phyloP scores from a whole-genome alignment of 768 basidiomycete species.

The Naganishia kalamii region DNA sequence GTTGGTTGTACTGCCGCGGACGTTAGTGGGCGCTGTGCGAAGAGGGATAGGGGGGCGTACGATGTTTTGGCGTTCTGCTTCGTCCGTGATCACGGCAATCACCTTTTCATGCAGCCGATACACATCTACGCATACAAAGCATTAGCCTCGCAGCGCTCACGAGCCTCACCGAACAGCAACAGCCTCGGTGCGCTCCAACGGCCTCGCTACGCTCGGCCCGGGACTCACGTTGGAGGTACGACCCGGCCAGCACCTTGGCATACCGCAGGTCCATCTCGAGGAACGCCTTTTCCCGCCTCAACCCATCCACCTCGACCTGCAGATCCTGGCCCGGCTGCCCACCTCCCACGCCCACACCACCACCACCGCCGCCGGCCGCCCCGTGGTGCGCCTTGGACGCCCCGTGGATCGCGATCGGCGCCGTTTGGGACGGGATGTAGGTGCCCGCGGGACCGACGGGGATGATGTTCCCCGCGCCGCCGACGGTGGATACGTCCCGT shows the following conservation, averaged over 20 bases:
- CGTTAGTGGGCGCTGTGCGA: neutral
- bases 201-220: no score
- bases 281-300: constrained; percentile 15
- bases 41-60: neutral
- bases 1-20: constrained; percentile 13
- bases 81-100: constrained; percentile 11
- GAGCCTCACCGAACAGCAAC: no score
- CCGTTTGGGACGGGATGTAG: neutral
- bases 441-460: neutral
- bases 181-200: no score
- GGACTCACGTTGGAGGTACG: constrained; percentile 20
- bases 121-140: constrained; percentile 8
- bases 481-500: neutral
- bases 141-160: no score
- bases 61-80: constrained; percentile 21
- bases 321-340: neutral
- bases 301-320: constrained; percentile 12
- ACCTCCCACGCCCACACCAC: neutral
- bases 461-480: neutral
- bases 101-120: constrained; percentile 16
- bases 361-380: neutral
- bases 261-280: constrained; percentile 16
- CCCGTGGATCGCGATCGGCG: neutral
- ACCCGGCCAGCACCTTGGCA: constrained; percentile 13
- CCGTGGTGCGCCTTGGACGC: neutral